phyloP scores from a whole-genome alignment of 495 filamentous ascomycete species.

The Trypethelium eluteriae region DNA sequence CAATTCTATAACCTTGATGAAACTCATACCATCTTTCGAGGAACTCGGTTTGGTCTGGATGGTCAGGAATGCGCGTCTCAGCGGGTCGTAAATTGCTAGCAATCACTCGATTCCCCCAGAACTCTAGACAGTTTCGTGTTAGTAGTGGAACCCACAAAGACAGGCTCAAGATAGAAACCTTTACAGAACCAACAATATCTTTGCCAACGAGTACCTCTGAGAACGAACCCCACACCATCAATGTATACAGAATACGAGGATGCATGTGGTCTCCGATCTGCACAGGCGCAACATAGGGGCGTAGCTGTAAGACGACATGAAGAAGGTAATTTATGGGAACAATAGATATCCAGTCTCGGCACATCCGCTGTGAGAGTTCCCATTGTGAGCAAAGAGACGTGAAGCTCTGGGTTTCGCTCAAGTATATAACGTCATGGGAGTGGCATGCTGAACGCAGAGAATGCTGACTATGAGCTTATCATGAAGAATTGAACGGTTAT shows the following conservation, averaged over 20 bases:
- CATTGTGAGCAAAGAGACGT: conserved; percentile 25
- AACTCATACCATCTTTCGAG: conserved; percentile 40
- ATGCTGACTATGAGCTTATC: no score
- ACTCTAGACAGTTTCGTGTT: conserved; percentile 29
- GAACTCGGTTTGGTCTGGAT: conserved; percentile 39
- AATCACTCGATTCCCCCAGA: conserved; percentile 38
- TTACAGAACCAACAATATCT: conserved; percentile 44
- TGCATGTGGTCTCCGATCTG: conserved; percentile 36
- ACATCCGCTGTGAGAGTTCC: conserved; percentile 37
- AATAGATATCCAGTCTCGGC: conserved; percentile 34
- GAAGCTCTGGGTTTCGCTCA: conserved; percentile 37
- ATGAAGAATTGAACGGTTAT: no score
- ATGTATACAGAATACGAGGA: conserved; percentile 36
- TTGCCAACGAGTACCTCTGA: conserved; percentile 39
- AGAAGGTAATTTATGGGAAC: conserved; percentile 41
- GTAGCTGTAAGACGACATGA: conserved; percentile 40
- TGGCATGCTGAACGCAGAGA: background rate
- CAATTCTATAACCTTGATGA: conserved; percentile 37
- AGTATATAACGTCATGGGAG: background rate
- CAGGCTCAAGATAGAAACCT: conserved; percentile 18
- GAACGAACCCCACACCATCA: conserved; percentile 40
- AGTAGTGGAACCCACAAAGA: background rate
- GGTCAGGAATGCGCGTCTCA: conserved; percentile 35
- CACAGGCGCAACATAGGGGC: conserved; percentile 39
- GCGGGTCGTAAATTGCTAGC: conserved; percentile 26